Base-by-base conservation (phyloP, 768 basidiomycete genomes). In the Arthromyces matolae region DNA sequence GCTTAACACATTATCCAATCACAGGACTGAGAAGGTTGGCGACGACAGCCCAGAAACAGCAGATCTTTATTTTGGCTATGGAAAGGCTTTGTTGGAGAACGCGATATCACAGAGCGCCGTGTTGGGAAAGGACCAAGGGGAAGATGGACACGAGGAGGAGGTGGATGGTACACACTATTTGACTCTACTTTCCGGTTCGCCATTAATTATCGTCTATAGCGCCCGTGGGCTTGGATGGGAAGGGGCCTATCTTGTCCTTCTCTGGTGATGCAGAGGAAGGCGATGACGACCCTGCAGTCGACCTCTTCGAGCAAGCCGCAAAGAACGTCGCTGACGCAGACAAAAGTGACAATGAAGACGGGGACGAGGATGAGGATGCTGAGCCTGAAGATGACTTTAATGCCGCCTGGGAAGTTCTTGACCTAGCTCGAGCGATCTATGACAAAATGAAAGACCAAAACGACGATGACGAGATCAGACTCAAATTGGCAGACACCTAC, bases 381-480 rank as follows among this genome's bases (percentile, higher is more conserved):
- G 91, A 89, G 58, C 91, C 90, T 0, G 95, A 96, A 59, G 96
- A 99, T 57, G 96, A 98, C 60, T 96, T 96, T 65, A 96, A 95
- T 55, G 92, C 91, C 20, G 93, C 96, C 10, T 99, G 95, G 93
- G 90, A 96, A 61, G 86, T 95, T 3, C 75, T 99, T n/a, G 96
- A 99, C 57, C 81, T 95, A 47, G 94, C 95, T 18, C 77, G 94
- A 32, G 81, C 85, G 9, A 85, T 95, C 50, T 93, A 90, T 59
- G 81, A 84, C 54, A 87, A 86, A 64, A 76, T 78, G 51, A 71
- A 71, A 16, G 60, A 65, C 9, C 69, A 75, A 5, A 73, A 74
- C 8, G 79, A 76, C 22, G 75, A 78, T 34, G 83, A 86, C 12
- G 76, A 78, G 45, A 65, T 80, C 28, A 84, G 79, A 60, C 76